phyloP scores from a whole-genome alignment of 2,329 filamentous ascomycete species.

The Stemphylium beticola region DNA sequence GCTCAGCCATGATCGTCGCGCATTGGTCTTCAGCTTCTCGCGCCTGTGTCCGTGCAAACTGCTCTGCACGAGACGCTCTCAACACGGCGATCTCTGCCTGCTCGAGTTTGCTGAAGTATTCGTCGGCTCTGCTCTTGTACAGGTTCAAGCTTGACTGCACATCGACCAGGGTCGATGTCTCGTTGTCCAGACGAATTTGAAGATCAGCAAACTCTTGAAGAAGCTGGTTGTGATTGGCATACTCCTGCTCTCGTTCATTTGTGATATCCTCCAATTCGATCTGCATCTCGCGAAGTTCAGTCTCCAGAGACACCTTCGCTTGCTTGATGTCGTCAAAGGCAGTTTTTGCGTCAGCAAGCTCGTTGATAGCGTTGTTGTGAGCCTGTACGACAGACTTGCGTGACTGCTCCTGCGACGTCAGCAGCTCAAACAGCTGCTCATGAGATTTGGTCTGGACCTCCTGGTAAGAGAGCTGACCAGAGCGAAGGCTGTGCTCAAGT shows the following conservation, averaged over 20 bases:
- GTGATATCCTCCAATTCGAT: slow-evolving; percentile 85
- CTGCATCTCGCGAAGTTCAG: slow-evolving; percentile 82
- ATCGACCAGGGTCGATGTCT: slow-evolving; percentile 83
- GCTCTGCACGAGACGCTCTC: slow-evolving; percentile 88
- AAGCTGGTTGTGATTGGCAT: slow-evolving; percentile 84
- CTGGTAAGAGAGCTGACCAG: slow-evolving; percentile 84
- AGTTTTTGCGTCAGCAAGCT: slow-evolving; percentile 84
- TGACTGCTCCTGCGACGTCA: slow-evolving; percentile 92
- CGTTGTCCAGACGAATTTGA: slow-evolving; percentile 89
- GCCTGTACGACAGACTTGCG: slow-evolving; percentile 79
- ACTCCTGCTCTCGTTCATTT: slow-evolving; percentile 81
- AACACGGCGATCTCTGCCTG: slow-evolving; percentile 95
- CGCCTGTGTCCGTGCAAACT: slow-evolving; percentile 89
- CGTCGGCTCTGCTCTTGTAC: slow-evolving; percentile 91
- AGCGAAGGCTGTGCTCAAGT: slow-evolving; percentile 83
- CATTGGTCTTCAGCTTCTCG: slow-evolving; percentile 91
- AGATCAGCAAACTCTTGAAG: slow-evolving; percentile 92
- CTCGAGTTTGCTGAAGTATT: slow-evolving; percentile 96
- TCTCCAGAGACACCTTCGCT: slow-evolving; percentile 77
- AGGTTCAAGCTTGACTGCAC: slow-evolving; percentile 81
- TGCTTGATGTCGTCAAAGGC: slow-evolving; percentile 88
- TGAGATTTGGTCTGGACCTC: slow-evolving; percentile 94
- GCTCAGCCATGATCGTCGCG: slow-evolving; percentile 87
- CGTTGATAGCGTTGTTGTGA: slow-evolving; percentile 83
- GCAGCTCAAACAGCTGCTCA: slow-evolving; percentile 89